Evolutionary conservation across 192 early-diverging fungal species (phyloP).

Genomic region (Mortierella antarctica): DNA sequence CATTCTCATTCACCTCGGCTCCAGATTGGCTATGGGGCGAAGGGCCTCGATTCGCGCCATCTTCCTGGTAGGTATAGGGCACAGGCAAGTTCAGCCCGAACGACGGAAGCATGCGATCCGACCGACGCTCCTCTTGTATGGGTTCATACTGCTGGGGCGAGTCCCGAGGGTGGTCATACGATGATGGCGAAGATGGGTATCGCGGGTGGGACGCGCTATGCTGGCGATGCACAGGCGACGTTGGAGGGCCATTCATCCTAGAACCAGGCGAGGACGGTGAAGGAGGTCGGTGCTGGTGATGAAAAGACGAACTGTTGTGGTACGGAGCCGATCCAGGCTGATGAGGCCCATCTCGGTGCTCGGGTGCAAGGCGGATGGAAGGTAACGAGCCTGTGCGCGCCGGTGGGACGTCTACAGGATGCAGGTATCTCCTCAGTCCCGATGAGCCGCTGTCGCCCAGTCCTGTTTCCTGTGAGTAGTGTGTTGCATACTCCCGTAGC

Average conservation of each 20-base stretch:
- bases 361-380: constrained; percentile 38
- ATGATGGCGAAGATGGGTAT: constrained; percentile 36
- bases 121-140: constrained; percentile 35
- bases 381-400: constrained; percentile 44
- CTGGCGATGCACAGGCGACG: constrained; percentile 25
- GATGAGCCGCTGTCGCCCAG: constrained; percentile 9
- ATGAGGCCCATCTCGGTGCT: constrained; percentile 14
- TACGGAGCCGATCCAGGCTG: constrained; percentile 16
- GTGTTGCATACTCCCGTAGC: constrained; percentile 27
- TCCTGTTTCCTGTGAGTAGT: constrained; percentile 12
- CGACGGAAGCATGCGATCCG: constrained; percentile 44
- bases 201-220: constrained; percentile 14
- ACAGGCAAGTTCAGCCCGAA: constrained; percentile 47
- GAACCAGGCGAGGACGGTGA: constrained; percentile 22
- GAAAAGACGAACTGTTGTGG: background rate
- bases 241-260: constrained; percentile 2
- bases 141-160: constrained; percentile 33
- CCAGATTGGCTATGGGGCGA: constrained; percentile 1
- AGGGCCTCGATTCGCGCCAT: constrained; percentile 8
- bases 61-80: constrained; percentile 20
- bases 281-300: constrained; percentile 27
- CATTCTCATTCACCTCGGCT: constrained; percentile 1
- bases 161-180: constrained; percentile 25
- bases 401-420: constrained; percentile 33
- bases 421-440: constrained; percentile 33